Evolutionary conservation across 768 basidiomycete genomes (phyloP).

Genomic region (Mycena galopus): DNA sequence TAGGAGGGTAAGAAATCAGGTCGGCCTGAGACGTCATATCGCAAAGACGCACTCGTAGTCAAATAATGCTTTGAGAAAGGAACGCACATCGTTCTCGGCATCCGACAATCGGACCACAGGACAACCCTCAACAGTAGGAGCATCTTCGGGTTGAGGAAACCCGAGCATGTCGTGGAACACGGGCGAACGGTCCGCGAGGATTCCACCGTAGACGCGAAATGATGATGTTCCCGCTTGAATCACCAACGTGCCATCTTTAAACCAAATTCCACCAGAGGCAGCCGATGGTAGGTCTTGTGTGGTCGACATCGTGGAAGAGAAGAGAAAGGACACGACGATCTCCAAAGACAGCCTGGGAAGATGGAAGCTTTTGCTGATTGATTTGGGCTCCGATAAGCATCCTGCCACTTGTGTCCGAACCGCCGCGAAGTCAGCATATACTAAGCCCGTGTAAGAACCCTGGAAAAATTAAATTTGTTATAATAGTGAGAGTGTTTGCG

Average conservation of each 20-base stretch:
- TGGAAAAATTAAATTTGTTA: too few relatives aligned
- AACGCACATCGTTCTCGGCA: conserved; percentile 2
- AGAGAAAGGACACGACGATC: background rate
- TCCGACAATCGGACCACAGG: conserved; percentile 34
- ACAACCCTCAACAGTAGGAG: conserved; percentile 20
- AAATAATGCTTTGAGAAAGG: conserved; percentile 25
- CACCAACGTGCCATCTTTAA: conserved; percentile 32
- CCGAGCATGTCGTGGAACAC: conserved; percentile 32
- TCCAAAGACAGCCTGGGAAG: background rate
- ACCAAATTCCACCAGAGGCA: conserved; percentile 23
- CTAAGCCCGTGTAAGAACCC: too few relatives aligned
- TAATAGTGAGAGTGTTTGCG: too few relatives aligned
- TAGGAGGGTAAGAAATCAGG: background rate
- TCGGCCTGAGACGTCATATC: too few relatives aligned
- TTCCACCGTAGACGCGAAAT: conserved; percentile 33
- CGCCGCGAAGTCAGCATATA: too few relatives aligned
- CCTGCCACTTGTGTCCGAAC: too few relatives aligned
- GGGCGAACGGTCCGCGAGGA: conserved; percentile 22
- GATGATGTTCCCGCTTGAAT: background rate
- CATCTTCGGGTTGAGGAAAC: conserved; percentile 12
- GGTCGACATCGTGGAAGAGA: background rate
- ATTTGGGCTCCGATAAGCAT: too few relatives aligned
- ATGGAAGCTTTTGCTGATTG: background rate
- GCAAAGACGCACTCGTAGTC: conserved; percentile 24
- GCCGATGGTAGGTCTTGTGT: background rate